These are phyloP conservation scores for Plasmodium falciparum DNA, from an alignment of 169 alveolate genomes.

Conservation along the genomic window DNA sequence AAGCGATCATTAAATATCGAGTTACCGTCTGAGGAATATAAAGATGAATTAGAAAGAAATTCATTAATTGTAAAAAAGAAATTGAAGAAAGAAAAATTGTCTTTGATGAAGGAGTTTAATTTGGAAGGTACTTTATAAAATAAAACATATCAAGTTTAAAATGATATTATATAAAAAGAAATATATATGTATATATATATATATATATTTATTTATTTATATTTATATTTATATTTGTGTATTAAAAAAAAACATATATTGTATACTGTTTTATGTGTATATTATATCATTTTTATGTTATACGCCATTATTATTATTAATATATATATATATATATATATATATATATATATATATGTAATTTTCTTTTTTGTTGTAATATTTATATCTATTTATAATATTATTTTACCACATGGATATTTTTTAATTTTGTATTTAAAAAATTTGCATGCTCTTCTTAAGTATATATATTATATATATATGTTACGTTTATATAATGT, in stretches of 20 bases:
- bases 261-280: too few species aligned
- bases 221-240: background rate
- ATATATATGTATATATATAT: slow-evolving; percentile 1
- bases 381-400: background rate
- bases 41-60: slow-evolving; percentile 5
- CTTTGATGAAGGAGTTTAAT: slow-evolving; percentile 47
- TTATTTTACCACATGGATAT: too few species aligned
- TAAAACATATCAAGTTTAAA: too few species aligned
- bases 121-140: slow-evolving; percentile 14
- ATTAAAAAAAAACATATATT: background rate
- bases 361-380: background rate
- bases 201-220: background rate
- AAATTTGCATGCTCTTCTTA: background rate
- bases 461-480: background rate
- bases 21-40: slow-evolving; percentile 12
- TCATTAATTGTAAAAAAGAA: slow-evolving; percentile 11
- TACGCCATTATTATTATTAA: too few species aligned
- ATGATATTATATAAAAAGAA: too few species aligned
- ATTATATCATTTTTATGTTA: too few species aligned
- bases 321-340: too few species aligned
- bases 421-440: too few species aligned
- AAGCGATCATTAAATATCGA: background rate
- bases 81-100: slow-evolving; percentile 18
- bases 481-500: background rate
- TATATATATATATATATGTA: background rate